Evolutionary conservation across 129 eudicot species (phyloP).

Genomic region (Dittrichia graveolens): DNA sequence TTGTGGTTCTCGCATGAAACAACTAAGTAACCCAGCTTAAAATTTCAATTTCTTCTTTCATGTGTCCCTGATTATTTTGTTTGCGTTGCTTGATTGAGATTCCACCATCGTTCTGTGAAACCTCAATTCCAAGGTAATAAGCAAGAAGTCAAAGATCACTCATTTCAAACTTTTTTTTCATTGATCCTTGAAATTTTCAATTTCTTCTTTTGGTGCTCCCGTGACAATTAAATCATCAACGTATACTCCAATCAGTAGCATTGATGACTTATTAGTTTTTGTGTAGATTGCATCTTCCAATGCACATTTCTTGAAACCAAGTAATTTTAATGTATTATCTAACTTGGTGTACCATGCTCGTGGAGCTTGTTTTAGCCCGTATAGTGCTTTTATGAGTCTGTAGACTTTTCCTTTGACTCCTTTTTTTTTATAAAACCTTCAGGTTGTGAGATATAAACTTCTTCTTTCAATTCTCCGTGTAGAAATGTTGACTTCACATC

Average conservation of each 20-base stretch:
- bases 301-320: neutral
- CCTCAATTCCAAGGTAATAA: neutral
- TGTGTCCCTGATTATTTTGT: neutral
- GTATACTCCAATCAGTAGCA: neutral
- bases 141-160: neutral
- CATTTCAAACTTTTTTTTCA: neutral
- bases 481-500: constrained; percentile 6
- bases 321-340: neutral
- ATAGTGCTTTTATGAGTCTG: too few species aligned
- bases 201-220: neutral
- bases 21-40: too few species aligned
- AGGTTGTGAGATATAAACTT: neutral
- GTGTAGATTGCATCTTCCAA: neutral
- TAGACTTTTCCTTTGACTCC: neutral
- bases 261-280: neutral
- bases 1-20: too few species aligned
- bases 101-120: neutral
- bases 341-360: neutral
- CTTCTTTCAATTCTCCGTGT: neutral
- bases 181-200: neutral
- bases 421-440: neutral
- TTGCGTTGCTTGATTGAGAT: neutral
- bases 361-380: too few species aligned
- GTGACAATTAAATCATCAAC: neutral
- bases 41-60: too few species aligned